Evolutionary conservation across 2,329 filamentous ascomycete genomes (phyloP), one percentile per base, ranked within the genome.

Genomic region (Talaromyces sp.): DNA sequence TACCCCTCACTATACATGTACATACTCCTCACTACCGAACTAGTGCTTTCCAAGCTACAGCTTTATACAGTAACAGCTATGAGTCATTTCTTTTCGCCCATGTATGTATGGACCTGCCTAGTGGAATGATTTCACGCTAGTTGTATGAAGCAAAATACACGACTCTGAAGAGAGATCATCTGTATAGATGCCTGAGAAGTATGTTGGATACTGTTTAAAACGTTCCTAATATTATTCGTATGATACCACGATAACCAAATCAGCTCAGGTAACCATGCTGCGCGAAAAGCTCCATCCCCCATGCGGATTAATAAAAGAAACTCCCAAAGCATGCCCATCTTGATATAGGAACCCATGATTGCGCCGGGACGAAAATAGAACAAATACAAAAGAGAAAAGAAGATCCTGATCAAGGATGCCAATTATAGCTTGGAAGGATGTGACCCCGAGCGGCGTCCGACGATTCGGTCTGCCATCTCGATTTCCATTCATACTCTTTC

Each of bases 401-500:
- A 52, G 1, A 39, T 7, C 0, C 6, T 40, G 33, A 62, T 71
- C 61, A 77, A 40, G 75, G 75, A 65, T 71, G 73, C 76, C 76
- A 78, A 9, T 75, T 70, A 66, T 76, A 78, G 40, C 75, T 77
- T 69, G 76, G 74, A 16, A 71, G 66, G 6, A 75, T 69, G 9
- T 67, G 68, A 16, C 69, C 68, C 21, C 75, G 69, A 16, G 69
- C 62, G 4, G 81, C 82, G 70, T 85, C 84, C 9, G 82, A 76
- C 39, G 75, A 80, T 76, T 97, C 93, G 5, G 84, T 82, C 16
- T 84, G 84, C 91, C 92, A 96, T 66, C 82, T 83, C 35, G 76
- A 80, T 73, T 90, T 90, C 90, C 92, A 98, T 60, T 83, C 77
- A 64, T 77, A 75, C 75, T 96, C 91, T 61, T 83, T 81, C 11